A percentile compares a stretch with the other conserved stretches of the same genome.
These are phyloP conservation scores for Thalassiosira exigua DNA, from an alignment of 352 stramenopile genomes.

Conservation along the genomic window DNA sequence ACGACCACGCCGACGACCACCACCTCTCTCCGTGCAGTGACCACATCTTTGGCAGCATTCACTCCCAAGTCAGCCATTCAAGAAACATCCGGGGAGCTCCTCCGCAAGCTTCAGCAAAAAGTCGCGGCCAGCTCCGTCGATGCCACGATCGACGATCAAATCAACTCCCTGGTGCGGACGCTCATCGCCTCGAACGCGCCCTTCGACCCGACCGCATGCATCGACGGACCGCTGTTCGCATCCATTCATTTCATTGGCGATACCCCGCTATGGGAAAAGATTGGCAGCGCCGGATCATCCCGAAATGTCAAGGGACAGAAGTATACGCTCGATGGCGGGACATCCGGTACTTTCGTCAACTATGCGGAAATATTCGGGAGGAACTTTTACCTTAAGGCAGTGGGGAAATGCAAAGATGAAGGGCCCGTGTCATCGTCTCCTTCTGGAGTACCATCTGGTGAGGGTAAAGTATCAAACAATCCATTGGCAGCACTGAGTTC, in stretches of 20 bases:
- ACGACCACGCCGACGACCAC: too few species aligned
- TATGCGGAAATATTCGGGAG: conserved; percentile 53
- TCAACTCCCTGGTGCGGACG: conserved; percentile 36
- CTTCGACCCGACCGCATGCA: conserved; percentile 35
- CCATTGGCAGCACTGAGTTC: conserved; percentile 24
- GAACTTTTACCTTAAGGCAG: conserved; percentile 47
- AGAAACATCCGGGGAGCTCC: conserved; percentile 30
- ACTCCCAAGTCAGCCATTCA: too few species aligned
- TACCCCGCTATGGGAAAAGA: conserved; percentile 52
- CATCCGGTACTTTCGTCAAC: conserved; percentile 35
- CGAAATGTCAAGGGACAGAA: conserved; percentile 55
- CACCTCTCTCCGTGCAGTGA: too few species aligned
- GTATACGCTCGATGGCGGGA: conserved; percentile 27
- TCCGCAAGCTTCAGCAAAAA: conserved; percentile 20
- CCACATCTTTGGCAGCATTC: too few species aligned
- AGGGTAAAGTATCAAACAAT: too few species aligned
- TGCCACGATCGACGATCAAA: conserved; percentile 21
- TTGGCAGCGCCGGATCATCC: conserved; percentile 15
- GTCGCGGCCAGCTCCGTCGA: neutral
- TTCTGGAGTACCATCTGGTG: neutral
- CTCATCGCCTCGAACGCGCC: conserved; percentile 40
- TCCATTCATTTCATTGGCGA: conserved; percentile 43
- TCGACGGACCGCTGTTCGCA: conserved; percentile 48
- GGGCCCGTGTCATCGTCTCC: conserved; percentile 8
- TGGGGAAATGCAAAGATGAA: conserved; percentile 28